Evolutionary conservation across 495 filamentous ascomycete species (phyloP), one percentile per base, ranked within the genome.

Genomic region (Neurospora tetrasperma): DNA sequence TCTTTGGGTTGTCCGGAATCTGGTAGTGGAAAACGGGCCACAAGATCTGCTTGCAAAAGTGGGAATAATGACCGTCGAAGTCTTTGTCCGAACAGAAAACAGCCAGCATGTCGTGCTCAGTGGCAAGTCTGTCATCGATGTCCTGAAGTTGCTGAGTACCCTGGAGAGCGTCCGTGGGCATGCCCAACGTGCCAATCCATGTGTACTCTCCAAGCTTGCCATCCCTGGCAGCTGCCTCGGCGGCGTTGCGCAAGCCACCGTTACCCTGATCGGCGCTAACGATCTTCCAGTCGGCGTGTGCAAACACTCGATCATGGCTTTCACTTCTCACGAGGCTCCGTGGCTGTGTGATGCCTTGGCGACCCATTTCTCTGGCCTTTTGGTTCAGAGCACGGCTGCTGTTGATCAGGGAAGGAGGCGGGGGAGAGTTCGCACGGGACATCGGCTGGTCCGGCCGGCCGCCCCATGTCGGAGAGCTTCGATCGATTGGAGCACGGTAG

Each of bases 21-120:
- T 96, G 93, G 80, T 98, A 97, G 81, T 98, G 94, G 80, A 97
- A 96, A 43, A 97, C 93, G 8, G 92, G 92, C 92, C 92, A 94
- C 27, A 95, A 86, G 69, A 94, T 92, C 79, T 93, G 89, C 79
- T 97, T 97, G 87, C 93, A 97, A 75, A 94, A 97, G 81, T 97
- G 94, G 12, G 89, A 88, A 77, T 98, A 98, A 81, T 97, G 93
- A 4, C 94, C 93, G 76, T 97, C 92, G 66, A 97, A 93, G 78
- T 97, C 94, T 75, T 88, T 91, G 80, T 98, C 94, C 44, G 89
- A 92, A 77, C 92, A 90, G 77, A 91, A 94, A 41, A 97, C 94
- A 12, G 90, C 88, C 75, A 95, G 80, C 71, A 92, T 93, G 74
- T 93, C 89, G 77, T 92, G 91, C 78, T 96, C 92, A 11, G 89